Evolutionary conservation across 2,329 filamentous ascomycete species (phyloP).

Genomic region (Aspergillus sp.): DNA sequence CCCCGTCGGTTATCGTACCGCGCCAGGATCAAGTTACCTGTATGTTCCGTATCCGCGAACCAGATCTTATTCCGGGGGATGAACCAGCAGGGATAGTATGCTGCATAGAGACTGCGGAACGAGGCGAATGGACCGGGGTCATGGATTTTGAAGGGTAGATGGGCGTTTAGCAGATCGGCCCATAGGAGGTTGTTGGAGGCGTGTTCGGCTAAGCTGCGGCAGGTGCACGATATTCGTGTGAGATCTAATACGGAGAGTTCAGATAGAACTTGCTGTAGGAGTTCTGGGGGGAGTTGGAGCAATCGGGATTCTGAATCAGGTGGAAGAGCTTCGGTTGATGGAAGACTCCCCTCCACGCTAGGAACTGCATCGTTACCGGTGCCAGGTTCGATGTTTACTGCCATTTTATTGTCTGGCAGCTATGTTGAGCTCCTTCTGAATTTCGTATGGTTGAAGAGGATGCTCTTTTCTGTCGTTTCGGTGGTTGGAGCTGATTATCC

Average conservation of each 20-base stretch:
- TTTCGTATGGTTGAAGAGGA: neutral
- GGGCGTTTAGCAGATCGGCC: conserved; percentile 61
- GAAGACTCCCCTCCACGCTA: neutral
- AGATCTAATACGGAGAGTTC: conserved; percentile 62
- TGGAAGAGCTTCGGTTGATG: neutral
- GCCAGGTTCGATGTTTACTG: neutral
- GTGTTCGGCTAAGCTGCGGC: conserved; percentile 53
- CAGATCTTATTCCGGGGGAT: conserved; percentile 72
- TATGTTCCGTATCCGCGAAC: conserved; percentile 70
- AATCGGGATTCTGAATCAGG: conserved; percentile 14
- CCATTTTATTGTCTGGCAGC: neutral
- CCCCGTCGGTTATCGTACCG: conserved; percentile 67
- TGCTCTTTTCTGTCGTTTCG: neutral
- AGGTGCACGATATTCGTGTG: conserved; percentile 53
- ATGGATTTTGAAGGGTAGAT: conserved; percentile 54
- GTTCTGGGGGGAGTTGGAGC: conserved; percentile 60
- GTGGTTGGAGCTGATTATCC: conserved; percentile 1
- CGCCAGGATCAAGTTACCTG: conserved; percentile 67
- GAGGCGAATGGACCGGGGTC: conserved; percentile 53
- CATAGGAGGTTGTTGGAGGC: conserved; percentile 64
- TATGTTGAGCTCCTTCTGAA: too few relatives aligned
- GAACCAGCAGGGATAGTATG: conserved; percentile 80
- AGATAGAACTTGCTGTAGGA: conserved; percentile 64
- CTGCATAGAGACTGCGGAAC: conserved; percentile 65
- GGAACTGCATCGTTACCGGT: neutral